phyloP scores from a whole-genome alignment of 345 rosid genomes.

The Kernera saxatilis region DNA sequence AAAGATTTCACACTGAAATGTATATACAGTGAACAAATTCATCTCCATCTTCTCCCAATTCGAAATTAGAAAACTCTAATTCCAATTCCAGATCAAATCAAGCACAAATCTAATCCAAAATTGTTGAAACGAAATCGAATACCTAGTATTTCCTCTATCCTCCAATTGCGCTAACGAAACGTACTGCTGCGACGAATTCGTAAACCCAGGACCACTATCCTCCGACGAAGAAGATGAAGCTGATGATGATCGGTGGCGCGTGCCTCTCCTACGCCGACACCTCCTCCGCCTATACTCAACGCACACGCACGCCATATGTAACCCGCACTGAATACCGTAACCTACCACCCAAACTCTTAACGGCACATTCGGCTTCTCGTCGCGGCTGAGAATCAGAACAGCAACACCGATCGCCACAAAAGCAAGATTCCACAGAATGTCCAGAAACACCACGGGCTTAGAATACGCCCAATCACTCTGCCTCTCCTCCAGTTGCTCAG shows the following conservation, averaged over 20 bases:
- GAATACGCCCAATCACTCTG: conserved; percentile 91
- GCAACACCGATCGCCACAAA: conserved; percentile 64
- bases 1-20: not conserved
- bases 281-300: conserved; percentile 63
- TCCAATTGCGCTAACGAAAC: conserved; percentile 59
- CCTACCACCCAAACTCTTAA: conserved; percentile 77
- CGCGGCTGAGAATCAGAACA: conserved; percentile 56
- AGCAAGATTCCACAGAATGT: conserved; percentile 76
- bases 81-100: not conserved
- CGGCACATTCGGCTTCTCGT: conserved; percentile 64
- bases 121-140: not conserved
- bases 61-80: not conserved
- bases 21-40: not conserved
- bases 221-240: conserved; percentile 14
- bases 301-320: conserved; percentile 72
- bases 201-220: conserved; percentile 35
- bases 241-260: conserved; percentile 26
- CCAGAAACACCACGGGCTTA: conserved; percentile 84
- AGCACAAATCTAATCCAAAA: not conserved
- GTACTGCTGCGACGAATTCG: conserved; percentile 41
- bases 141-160: conserved; percentile 58
- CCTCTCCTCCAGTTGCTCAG: conserved; percentile 32
- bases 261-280: conserved; percentile 32
- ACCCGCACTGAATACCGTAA: conserved; percentile 62
- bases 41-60: not conserved